Conservation (phyloP, 257 asterid genomes). For the Petrea volubilis region DNA sequence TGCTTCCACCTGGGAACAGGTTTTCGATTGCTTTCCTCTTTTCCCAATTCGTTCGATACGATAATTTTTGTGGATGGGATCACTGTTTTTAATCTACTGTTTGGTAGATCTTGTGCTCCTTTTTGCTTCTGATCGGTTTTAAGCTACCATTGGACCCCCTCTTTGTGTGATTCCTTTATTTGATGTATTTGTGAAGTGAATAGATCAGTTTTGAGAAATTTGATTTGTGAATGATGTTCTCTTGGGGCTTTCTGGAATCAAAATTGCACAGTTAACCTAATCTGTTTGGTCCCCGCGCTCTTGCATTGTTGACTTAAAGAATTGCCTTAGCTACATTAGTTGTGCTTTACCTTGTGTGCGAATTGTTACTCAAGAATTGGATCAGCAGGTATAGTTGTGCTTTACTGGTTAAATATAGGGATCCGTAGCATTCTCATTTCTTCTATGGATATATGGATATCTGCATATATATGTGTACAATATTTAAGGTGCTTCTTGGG, state of each 20-base stretch:
- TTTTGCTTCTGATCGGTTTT: not conserved
- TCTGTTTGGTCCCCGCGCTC: not conserved
- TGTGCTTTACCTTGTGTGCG: not conserved
- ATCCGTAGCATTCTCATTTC: not conserved
- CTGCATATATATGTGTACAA: not conserved
- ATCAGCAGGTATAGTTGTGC: not conserved
- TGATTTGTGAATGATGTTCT: not conserved
- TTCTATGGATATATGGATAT: not conserved
- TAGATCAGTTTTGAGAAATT: slow-evolving; percentile 9
- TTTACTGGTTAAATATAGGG: slow-evolving; percentile 2
- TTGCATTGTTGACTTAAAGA: slow-evolving; percentile 2
- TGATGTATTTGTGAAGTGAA: not conserved
- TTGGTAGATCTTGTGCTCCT: slow-evolving; percentile 24
- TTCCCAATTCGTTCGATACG: slow-evolving; percentile 8
- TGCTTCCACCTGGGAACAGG: slow-evolving; percentile 98
- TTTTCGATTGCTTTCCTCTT: slow-evolving; percentile 15
- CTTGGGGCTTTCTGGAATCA: not conserved
- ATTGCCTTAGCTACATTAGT: not conserved
- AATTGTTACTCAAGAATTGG: not conserved
- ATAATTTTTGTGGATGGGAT: not conserved
- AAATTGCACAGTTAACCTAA: not conserved
- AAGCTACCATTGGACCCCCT: slow-evolving; percentile 26
- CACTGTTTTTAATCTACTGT: not conserved
- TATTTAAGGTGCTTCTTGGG: not conserved
- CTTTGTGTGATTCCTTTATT: not conserved